A percentile compares a stretch with the other conserved stretches of the same genome.
These are phyloP conservation scores for Alopecurus myosuroides DNA, from an alignment of 176 grass and related monocot genomes.

Conservation along the genomic window DNA sequence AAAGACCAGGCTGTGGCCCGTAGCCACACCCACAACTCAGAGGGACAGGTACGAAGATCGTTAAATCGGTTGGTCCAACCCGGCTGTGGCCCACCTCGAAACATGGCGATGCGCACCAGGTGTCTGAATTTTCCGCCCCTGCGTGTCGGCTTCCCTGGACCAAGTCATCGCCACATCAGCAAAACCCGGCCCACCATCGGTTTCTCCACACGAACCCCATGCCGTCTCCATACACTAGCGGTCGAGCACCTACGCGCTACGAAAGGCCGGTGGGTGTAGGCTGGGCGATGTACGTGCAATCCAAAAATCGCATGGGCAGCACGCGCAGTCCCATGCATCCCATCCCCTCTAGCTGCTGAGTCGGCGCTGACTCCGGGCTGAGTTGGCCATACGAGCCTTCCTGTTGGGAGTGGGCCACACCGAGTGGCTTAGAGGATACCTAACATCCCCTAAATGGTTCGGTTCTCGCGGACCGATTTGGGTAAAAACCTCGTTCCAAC, in stretches of 20 bases:
- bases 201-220: background rate
- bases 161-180: background rate
- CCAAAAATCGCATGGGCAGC: slow-evolving; percentile 15
- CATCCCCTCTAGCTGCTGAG: background rate
- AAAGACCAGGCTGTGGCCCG: background rate
- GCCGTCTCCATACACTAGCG: background rate
- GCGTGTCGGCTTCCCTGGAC: background rate
- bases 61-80: background rate
- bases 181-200: background rate
- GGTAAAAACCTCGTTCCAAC: too few relatives aligned
- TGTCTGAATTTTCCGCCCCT: background rate
- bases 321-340: background rate
- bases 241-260: background rate
- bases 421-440: too few relatives aligned
- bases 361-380: background rate
- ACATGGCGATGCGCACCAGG: background rate
- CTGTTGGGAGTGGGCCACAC: too few relatives aligned
- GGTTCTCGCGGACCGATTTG: too few relatives aligned
- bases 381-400: too few relatives aligned
- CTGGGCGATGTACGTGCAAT: background rate
- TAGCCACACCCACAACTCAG: background rate
- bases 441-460: too few relatives aligned
- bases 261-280: background rate
- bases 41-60: background rate
- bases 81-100: background rate